Percentiles rank a stretch among this genome's conserved stretches.
phyloP scores from a whole-genome alignment of 805 yeast species.

The Lachancea sp. region DNA sequence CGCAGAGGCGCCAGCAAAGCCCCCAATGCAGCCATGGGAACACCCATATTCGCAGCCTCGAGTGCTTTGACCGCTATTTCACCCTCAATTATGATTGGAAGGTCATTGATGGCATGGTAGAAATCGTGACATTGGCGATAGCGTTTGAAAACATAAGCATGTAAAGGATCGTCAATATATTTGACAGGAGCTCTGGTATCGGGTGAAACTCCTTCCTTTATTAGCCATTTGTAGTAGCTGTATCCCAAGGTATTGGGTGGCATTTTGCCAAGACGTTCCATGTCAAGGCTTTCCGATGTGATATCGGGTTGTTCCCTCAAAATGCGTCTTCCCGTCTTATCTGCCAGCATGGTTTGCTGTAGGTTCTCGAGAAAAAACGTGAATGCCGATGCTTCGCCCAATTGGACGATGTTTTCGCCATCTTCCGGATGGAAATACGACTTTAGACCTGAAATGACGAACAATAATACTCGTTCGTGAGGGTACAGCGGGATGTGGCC shows the following conservation, averaged over 20 bases:
- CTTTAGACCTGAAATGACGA: constrained; percentile 69
- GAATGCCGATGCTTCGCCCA: constrained; percentile 87
- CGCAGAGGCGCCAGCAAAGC: constrained; percentile 84
- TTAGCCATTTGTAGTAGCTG: constrained; percentile 76
- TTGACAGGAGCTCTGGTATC: constrained; percentile 87
- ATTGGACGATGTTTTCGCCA: constrained; percentile 67
- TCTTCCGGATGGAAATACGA: constrained; percentile 71
- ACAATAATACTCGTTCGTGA: constrained; percentile 57
- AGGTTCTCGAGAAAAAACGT: constrained; percentile 56
- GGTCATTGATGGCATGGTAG: constrained; percentile 84
- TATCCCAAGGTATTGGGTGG: constrained; percentile 72
- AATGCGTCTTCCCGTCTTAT: constrained; percentile 69
- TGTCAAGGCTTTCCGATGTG: constrained; percentile 61
- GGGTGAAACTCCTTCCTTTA: constrained; percentile 83
- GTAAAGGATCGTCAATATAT: constrained; percentile 81
- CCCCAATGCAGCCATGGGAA: constrained; percentile 94
- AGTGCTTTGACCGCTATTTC: constrained; percentile 89
- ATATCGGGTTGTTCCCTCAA: constrained; percentile 77
- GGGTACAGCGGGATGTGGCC: constrained; percentile 72
- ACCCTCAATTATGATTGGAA: constrained; percentile 92
- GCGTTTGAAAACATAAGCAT: constrained; percentile 88
- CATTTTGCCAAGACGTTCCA: constrained; percentile 49
- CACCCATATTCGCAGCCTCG: constrained; percentile 85
- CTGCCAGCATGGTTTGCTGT: constrained; percentile 67
- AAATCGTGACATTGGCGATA: constrained; percentile 97